Evolutionary conservation across 2,329 filamentous ascomycete genomes (phyloP).

Genomic region (Herpotrichia juniperi): DNA sequence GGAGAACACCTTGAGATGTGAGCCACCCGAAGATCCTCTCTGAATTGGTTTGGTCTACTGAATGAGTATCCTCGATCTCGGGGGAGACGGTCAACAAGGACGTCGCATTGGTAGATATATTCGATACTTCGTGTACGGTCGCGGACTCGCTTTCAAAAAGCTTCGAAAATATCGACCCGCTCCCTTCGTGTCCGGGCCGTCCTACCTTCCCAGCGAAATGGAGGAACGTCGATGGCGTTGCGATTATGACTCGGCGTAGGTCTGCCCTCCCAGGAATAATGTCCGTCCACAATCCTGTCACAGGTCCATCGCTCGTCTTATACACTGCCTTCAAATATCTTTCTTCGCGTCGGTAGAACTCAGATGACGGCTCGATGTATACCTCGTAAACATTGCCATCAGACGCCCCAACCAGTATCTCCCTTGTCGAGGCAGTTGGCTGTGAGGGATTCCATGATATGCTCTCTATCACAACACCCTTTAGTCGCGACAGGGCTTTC

Average conservation of each 20-base stretch:
- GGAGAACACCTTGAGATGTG: slow-evolving; percentile 82
- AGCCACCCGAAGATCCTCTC: slow-evolving; percentile 91
- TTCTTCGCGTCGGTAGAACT: slow-evolving; percentile 95
- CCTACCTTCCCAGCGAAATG: slow-evolving; percentile 82
- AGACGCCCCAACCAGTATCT: slow-evolving; percentile 89
- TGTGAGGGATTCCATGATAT: slow-evolving; percentile 94
- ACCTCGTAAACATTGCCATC: slow-evolving; percentile 95
- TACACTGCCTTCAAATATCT: slow-evolving; percentile 86
- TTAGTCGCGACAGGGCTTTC: slow-evolving; percentile 78
- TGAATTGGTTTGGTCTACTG: slow-evolving; percentile 59
- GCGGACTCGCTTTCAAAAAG: slow-evolving; percentile 89
- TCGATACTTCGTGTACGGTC: slow-evolving; percentile 72
- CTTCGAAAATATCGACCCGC: slow-evolving; percentile 82
- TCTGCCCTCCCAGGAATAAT: slow-evolving; percentile 71
- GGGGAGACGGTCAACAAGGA: slow-evolving; percentile 79
- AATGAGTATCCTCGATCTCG: slow-evolving; percentile 61
- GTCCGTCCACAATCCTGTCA: slow-evolving; percentile 88
- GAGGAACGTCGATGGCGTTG: slow-evolving; percentile 77
- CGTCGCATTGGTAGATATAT: slow-evolving; percentile 63
- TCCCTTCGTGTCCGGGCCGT: slow-evolving; percentile 74
- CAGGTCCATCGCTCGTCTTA: slow-evolving; percentile 79
- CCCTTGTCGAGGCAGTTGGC: slow-evolving; percentile 90
- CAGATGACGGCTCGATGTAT: slow-evolving; percentile 90
- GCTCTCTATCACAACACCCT: slow-evolving; percentile 85
- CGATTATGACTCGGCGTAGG: slow-evolving; percentile 76